phyloP scores from a whole-genome alignment of 805 yeast species.

The Teunomyces kruisii region DNA sequence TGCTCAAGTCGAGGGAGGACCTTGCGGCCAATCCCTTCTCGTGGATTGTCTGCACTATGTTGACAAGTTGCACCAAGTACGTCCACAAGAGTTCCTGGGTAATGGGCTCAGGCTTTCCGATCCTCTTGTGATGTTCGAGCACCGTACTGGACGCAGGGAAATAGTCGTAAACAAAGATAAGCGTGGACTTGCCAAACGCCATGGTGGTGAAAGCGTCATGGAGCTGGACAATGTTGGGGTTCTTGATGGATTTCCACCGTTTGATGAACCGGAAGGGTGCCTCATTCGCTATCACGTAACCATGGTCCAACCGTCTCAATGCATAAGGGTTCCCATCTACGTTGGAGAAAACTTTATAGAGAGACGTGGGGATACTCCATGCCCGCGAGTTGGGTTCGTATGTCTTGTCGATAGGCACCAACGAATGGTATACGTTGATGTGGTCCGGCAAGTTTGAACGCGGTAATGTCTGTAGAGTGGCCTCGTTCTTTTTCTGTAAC shows the following conservation, averaged over 20 bases:
- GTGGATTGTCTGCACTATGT: constrained; percentile 70
- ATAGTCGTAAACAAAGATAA: constrained; percentile 80
- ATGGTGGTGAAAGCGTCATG: constrained; percentile 85
- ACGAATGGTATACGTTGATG: constrained; percentile 68
- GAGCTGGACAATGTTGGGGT: constrained; percentile 58
- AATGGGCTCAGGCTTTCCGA: constrained; percentile 46
- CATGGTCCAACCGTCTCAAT: constrained; percentile 67
- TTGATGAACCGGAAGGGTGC: constrained; percentile 59
- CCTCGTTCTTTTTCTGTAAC: constrained; percentile 73
- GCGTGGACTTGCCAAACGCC: constrained; percentile 67
- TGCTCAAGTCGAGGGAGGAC: constrained; percentile 56
- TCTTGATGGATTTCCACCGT: constrained; percentile 59
- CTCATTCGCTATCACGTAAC: constrained; percentile 43
- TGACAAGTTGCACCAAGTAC: constrained; percentile 70
- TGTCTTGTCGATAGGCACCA: constrained; percentile 71
- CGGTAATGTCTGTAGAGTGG: constrained; percentile 67
- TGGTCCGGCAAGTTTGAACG: constrained; percentile 53
- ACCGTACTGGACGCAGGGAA: constrained; percentile 76
- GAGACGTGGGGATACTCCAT: constrained; percentile 57
- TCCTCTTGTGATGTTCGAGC: constrained; percentile 59
- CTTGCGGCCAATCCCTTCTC: constrained; percentile 62
- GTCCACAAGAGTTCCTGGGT: constrained; percentile 73
- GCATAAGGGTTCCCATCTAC: constrained; percentile 75
- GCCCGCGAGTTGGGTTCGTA: constrained; percentile 31
- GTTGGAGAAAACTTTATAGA: constrained; percentile 80